phyloP scores from a whole-genome alignment of 495 filamentous ascomycete species.

The Penicillium angulare region DNA sequence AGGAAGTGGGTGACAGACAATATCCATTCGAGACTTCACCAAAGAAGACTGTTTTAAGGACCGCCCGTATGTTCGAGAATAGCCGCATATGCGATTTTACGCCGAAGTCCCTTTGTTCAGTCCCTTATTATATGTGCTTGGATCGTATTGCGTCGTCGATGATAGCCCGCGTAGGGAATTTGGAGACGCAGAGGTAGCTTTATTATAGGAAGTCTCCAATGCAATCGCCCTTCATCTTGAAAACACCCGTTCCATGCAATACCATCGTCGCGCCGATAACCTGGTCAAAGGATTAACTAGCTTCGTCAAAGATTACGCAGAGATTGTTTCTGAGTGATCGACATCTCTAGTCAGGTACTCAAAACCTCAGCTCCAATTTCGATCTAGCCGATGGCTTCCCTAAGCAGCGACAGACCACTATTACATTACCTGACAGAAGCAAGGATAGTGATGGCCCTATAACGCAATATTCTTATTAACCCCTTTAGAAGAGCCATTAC shows the following conservation, averaged over 20 bases:
- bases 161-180: conserved; percentile 43
- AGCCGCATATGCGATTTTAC: conserved; percentile 56
- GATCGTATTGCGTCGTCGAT: conserved; percentile 61
- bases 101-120: conserved; percentile 62
- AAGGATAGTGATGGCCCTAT: too few relatives aligned
- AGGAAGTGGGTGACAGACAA: too few relatives aligned
- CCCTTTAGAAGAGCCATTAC: too few relatives aligned
- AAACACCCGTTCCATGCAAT: conserved; percentile 27
- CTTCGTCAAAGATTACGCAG: conserved; percentile 33
- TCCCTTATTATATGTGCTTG: conserved; percentile 59
- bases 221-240: conserved; percentile 32
- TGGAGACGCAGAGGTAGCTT: conserved; percentile 21
- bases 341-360: too few relatives aligned
- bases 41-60: conserved; percentile 47
- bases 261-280: conserved; percentile 25
- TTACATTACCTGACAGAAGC: too few relatives aligned
- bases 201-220: conserved; percentile 33
- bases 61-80: conserved; percentile 37
- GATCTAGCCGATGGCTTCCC: too few relatives aligned
- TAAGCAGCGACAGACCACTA: too few relatives aligned
- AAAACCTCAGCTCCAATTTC: too few relatives aligned
- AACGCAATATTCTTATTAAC: too few relatives aligned
- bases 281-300: conserved; percentile 32
- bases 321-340: too few relatives aligned
- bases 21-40: conserved; percentile 51